Evolutionary conservation across 768 basidiomycete species (phyloP), one percentile per base, ranked within the genome.

Genomic region (Lentinus brumalis): DNA sequence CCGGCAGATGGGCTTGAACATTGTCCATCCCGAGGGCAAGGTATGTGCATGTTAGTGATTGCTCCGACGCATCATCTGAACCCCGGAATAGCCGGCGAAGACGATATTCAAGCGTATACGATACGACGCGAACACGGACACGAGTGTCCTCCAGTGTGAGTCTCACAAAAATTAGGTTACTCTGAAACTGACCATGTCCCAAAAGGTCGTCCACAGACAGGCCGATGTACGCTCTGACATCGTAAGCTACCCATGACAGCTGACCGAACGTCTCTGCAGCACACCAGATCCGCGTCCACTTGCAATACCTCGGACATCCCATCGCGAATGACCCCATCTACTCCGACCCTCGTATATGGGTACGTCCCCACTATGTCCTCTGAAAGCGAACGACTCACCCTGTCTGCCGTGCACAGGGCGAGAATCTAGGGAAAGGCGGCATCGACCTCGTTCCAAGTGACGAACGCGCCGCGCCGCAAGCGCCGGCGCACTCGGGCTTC

Each of bases 261-360:
- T n/a, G 57, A 46, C 35, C 50, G 57, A 50, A 53, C 26, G 54
- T 39, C 42, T 60, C 55, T 58, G 18, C 52, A 97, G 95, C 97
- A 0, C 97, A 99, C 76, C 97, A 99, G 74, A 92, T 98, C 59
- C 85, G 97, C 52, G 96, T 99, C 3, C 97, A 99, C 70, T 83
- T 99, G 3, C 97, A 98, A 74, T 98, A 83, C 74, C 84, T 99
- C 58, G 97, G 96, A 1, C 79, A 92, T 70, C 90, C 97, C 0
- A 94, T 99, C 63, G 92, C 93, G 11, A 98, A 99, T 71, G 97
- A 98, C 66, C 92, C 95, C 2, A 83, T 98, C 3, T 99, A 99
- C 74, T 89, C 90, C 16, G 89, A 91, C 60, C 77, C 79, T 38
- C 82, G 81, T 42, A 91, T 92, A 53, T 93, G 91, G 91, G 91